These are phyloP conservation scores for Hyparrhenia diplandra DNA, from an alignment of 176 grass and related monocot species.

Conservation along the genomic window DNA sequence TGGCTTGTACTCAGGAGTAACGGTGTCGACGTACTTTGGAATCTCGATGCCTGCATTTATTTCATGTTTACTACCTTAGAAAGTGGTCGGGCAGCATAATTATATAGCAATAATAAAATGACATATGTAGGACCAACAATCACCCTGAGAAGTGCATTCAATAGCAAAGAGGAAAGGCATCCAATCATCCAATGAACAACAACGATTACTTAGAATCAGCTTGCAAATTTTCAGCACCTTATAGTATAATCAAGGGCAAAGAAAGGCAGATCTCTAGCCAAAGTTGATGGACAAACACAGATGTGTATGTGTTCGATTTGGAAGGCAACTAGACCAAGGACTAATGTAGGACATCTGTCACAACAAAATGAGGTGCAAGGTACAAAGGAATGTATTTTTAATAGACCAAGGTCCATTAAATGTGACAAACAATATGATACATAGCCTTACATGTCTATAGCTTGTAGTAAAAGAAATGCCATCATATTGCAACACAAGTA, in stretches of 20 bases:
- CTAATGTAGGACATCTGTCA: neutral
- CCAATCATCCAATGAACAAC: too few species aligned
- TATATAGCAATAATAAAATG: neutral
- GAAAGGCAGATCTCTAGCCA: too few species aligned
- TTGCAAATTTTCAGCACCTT: too few species aligned
- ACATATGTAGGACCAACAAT: neutral
- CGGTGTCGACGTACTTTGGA: constrained; percentile 83
- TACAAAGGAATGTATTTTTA: neutral
- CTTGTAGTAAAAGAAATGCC: neutral
- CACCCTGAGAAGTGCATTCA: neutral
- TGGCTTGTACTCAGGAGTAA: constrained; percentile 87
- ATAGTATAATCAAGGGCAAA: too few species aligned
- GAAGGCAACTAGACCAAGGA: neutral
- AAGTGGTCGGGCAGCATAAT: neutral
- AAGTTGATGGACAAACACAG: too few species aligned
- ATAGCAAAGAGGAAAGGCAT: too few species aligned
- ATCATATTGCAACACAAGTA: neutral
- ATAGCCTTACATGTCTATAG: neutral
- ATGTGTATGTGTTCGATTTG: too few species aligned
- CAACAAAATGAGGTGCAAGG: neutral
- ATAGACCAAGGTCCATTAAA: neutral
- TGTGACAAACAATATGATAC: neutral
- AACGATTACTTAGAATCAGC: too few species aligned
- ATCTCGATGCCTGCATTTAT: constrained; percentile 73
- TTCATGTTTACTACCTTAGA: neutral